Conservation (phyloP, 345 rosid species). For the Eucalyptus decipiens region DNA sequence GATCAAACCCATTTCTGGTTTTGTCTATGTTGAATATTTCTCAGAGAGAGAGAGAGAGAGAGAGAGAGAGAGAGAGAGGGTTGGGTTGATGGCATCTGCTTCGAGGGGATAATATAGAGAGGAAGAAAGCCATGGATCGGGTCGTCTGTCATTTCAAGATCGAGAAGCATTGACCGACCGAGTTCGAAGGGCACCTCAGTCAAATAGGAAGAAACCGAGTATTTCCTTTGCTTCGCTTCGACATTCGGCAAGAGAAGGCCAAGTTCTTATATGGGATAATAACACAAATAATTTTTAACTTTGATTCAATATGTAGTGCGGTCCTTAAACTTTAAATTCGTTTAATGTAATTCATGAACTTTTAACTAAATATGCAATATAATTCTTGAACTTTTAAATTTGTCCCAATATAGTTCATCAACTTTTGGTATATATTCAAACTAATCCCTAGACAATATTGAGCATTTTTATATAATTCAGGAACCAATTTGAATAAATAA, state of each 20-base stretch:
- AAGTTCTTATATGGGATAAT: too few species aligned
- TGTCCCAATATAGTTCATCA: rapidly evolving
- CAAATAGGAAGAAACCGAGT: background rate
- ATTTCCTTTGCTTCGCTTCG: background rate
- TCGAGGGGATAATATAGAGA: background rate
- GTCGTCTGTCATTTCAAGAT: background rate
- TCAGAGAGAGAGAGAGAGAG: background rate
- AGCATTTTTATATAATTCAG: rapidly evolving
- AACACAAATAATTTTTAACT: background rate
- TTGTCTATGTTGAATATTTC: background rate
- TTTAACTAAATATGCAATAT: too few species aligned
- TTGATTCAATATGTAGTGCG: rapidly evolving
- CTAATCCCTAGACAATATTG: rapidly evolving
- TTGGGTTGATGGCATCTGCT: background rate
- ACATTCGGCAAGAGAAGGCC: background rate
- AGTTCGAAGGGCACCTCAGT: background rate
- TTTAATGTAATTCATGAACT: rapidly evolving
- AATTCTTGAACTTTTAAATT: too few species aligned
- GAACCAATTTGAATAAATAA: rapidly evolving
- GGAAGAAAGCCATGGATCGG: background rate
- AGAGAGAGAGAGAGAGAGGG: background rate
- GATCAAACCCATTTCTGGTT: background rate
- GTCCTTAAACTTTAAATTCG: too few species aligned
- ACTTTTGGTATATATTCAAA: too few species aligned
- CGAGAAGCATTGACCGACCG: background rate